phyloP scores from a whole-genome alignment of 1,139 yeast species.

The Candida mesenterica region DNA sequence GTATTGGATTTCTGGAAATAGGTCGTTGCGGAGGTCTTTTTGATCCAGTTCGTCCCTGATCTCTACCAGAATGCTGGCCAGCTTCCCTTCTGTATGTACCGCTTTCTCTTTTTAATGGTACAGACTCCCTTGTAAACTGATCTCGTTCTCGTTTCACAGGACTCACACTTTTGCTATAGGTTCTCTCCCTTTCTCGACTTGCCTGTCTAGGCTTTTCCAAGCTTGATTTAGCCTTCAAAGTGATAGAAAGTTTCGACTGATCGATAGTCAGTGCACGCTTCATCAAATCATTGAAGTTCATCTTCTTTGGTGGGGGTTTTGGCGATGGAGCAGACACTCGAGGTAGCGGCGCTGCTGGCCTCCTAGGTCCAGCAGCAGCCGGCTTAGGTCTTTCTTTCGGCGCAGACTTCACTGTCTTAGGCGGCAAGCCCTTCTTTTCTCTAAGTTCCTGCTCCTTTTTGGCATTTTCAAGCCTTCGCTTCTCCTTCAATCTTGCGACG shows the following conservation, averaged over 20 bases:
- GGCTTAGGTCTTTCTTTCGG: constrained; percentile 4
- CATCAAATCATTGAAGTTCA: constrained; percentile 68
- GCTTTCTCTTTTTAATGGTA: too few species aligned
- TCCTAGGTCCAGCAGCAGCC: constrained; percentile 8
- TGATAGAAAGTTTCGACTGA: constrained; percentile 38
- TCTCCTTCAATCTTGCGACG: constrained; percentile 62
- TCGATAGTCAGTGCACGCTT: constrained; percentile 63
- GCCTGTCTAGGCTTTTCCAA: too few species aligned
- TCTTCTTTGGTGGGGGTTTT: constrained; percentile 37
- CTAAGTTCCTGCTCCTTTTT: constrained; percentile 37
- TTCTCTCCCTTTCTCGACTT: too few species aligned
- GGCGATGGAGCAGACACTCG: constrained; percentile 1
- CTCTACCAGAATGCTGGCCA: too few species aligned
- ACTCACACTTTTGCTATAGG: too few species aligned
- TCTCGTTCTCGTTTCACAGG: too few species aligned
- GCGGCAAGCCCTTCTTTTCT: constrained; percentile 34
- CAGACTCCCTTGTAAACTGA: too few species aligned
- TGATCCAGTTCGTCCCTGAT: neutral
- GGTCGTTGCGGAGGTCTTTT: neutral
- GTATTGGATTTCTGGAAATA: constrained; percentile 20
- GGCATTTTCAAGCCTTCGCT: constrained; percentile 54
- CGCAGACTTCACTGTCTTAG: constrained; percentile 15
- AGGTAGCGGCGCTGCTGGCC: constrained; percentile 1
- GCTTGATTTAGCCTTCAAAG: constrained; percentile 26
- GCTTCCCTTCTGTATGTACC: too few species aligned